phyloP scores from a whole-genome alignment of 2,329 filamentous ascomycete genomes.

The Penicillium crustosum region DNA sequence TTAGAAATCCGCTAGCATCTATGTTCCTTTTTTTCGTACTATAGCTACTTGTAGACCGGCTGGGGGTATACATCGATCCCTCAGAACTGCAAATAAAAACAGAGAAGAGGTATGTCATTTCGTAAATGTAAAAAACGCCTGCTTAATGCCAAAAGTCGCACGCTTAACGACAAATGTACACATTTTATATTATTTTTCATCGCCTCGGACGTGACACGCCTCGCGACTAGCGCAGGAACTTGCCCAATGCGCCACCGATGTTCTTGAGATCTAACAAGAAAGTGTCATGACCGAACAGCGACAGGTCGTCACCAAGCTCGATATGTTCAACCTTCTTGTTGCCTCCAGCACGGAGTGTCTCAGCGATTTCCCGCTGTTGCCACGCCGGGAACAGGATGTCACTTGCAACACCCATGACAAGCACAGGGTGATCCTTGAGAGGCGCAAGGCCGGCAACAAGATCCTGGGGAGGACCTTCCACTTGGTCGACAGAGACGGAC shows the following conservation, averaged over 20 bases:
- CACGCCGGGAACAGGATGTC: slow-evolving; percentile 97
- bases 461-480: slow-evolving; percentile 67
- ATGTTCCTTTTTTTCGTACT: not conserved
- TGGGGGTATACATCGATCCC: not conserved
- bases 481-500: slow-evolving; percentile 20
- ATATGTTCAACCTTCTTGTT: slow-evolving; percentile 82
- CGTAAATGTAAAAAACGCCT: not conserved
- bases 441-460: slow-evolving; percentile 71
- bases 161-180: slow-evolving; percentile 5
- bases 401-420: slow-evolving; percentile 91
- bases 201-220: not conserved
- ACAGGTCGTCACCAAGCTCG: slow-evolving; percentile 91
- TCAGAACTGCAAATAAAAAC: not conserved
- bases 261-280: slow-evolving; percentile 91
- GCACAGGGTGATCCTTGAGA: slow-evolving; percentile 72
- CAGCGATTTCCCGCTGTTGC: slow-evolving; percentile 93
- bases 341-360: slow-evolving; percentile 73
- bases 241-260: slow-evolving; percentile 78
- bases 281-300: slow-evolving; percentile 93
- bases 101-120: slow-evolving; percentile 6
- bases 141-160: slow-evolving; percentile 1
- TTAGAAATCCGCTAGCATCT: not conserved
- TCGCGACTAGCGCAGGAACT: slow-evolving; percentile 67
- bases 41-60: not conserved
- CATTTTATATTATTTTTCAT: not conserved